Conservation (phyloP, 2,329 filamentous ascomycete genomes). For the Lecanicillium sp. region DNA sequence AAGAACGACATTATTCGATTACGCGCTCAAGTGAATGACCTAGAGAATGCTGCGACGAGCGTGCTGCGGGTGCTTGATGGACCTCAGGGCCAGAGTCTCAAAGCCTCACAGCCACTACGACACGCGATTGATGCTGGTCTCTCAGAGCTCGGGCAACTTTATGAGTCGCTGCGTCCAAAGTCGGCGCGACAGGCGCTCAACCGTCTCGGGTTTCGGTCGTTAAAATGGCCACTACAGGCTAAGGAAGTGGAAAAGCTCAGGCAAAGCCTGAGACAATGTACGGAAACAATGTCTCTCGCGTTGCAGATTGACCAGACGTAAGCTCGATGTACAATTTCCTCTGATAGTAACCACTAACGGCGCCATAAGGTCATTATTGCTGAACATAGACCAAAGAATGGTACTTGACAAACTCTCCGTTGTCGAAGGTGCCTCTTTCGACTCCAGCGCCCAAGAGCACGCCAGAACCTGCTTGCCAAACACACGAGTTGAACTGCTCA, state of each 20-base stretch:
- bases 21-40: background rate
- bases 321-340: constrained; percentile 6
- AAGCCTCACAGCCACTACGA: background rate
- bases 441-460: constrained; percentile 25
- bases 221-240: constrained; percentile 6
- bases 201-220: background rate
- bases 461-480: constrained; percentile 12
- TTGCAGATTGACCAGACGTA: constrained; percentile 26
- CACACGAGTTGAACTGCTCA: constrained; percentile 19
- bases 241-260: constrained; percentile 11
- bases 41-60: background rate
- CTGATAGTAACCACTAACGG: background rate
- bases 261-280: constrained; percentile 18
- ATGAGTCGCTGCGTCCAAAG: background rate
- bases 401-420: constrained; percentile 14
- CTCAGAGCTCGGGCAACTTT: background rate
- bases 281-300: constrained; percentile 18
- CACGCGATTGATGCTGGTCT: background rate
- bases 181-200: background rate
- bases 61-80: background rate
- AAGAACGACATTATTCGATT: background rate
- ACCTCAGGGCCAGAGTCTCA: background rate
- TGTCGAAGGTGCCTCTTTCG: constrained; percentile 20
- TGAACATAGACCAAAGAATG: constrained; percentile 15
- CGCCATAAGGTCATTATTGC: constrained; percentile 8